A percentile compares a stretch with the other conserved stretches of the same genome.
Conservation (phyloP, 2,329 filamentous ascomycete genomes). For the Lasiodiplodia sp. region DNA sequence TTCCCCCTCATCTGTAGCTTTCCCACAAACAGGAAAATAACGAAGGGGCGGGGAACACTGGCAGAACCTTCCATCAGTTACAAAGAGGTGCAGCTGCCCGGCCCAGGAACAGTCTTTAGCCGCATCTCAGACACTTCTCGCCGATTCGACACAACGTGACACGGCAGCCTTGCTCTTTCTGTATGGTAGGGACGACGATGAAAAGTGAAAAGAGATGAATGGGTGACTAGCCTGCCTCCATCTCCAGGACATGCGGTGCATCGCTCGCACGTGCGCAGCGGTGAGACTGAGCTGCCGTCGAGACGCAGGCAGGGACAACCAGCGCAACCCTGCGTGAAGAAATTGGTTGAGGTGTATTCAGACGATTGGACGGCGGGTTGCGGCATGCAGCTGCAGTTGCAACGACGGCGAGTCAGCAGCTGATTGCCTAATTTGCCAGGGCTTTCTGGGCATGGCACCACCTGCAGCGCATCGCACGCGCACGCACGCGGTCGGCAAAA, state of each 20-base stretch:
- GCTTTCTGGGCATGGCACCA: conserved; percentile 3
- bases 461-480: background rate
- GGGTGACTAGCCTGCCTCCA: background rate
- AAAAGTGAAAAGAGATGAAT: background rate
- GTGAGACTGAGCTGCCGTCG: background rate
- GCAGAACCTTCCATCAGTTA: background rate
- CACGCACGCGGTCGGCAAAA: conserved; percentile 19
- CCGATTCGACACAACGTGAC: background rate
- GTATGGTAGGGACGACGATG: background rate
- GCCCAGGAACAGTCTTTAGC: background rate
- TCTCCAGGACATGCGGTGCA: background rate
- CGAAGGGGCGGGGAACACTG: background rate
- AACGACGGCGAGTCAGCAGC: conserved; percentile 8
- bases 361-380: background rate
- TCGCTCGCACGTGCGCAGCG: background rate
- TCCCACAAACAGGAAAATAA: conserved; percentile 7
- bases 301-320: background rate
- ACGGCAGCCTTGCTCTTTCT: background rate
- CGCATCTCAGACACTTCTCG: background rate
- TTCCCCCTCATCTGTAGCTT: conserved; percentile 12
- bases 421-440: conserved; percentile 16
- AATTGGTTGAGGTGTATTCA: background rate
- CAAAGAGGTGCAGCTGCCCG: background rate
- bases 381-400: background rate
- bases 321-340: background rate